Conservation (phyloP, 2,329 filamentous ascomycete genomes). For the Sporothrix schenckii region DNA sequence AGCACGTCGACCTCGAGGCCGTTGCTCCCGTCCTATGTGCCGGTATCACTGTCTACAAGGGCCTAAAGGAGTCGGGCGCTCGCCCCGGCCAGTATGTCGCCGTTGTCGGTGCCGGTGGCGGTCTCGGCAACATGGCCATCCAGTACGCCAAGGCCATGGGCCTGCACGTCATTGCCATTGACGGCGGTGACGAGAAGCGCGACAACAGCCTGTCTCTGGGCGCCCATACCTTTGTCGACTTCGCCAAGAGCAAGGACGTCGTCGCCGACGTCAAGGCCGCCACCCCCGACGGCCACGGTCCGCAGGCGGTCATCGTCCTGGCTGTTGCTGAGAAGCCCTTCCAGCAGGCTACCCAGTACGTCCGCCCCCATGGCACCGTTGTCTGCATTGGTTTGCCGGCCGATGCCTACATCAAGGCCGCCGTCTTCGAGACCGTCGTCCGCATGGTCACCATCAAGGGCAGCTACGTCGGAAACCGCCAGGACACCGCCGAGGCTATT, state of each 20-base stretch:
- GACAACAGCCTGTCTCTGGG: constrained; percentile 69
- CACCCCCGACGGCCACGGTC: constrained; percentile 78
- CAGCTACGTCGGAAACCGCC: constrained; percentile 89
- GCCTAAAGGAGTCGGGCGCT: constrained; percentile 45
- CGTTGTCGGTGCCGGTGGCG: constrained; percentile 55
- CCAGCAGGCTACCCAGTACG: constrained; percentile 89
- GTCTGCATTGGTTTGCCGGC: constrained; percentile 89
- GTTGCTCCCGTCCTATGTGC: constrained; percentile 59
- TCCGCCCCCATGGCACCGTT: constrained; percentile 78
- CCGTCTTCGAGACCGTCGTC: constrained; percentile 86
- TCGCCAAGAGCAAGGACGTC: constrained; percentile 72
- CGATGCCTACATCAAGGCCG: constrained; percentile 75
- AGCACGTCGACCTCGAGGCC: constrained; percentile 73
- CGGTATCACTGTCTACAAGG: constrained; percentile 52
- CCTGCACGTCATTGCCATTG: constrained; percentile 48
- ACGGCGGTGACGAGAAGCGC: constrained; percentile 54
- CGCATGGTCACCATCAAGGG: constrained; percentile 92
- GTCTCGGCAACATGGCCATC: constrained; percentile 51
- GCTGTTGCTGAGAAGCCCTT: constrained; percentile 90
- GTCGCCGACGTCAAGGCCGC: constrained; percentile 82
- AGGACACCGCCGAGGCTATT: constrained; percentile 83
- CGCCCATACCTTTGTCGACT: constrained; percentile 77
- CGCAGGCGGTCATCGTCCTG: constrained; percentile 83
- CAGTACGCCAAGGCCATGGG: constrained; percentile 54
- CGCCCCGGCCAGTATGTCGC: constrained; percentile 47